Conservation (phyloP, 2,329 filamentous ascomycete species). For the Alternaria ethzedia region DNA sequence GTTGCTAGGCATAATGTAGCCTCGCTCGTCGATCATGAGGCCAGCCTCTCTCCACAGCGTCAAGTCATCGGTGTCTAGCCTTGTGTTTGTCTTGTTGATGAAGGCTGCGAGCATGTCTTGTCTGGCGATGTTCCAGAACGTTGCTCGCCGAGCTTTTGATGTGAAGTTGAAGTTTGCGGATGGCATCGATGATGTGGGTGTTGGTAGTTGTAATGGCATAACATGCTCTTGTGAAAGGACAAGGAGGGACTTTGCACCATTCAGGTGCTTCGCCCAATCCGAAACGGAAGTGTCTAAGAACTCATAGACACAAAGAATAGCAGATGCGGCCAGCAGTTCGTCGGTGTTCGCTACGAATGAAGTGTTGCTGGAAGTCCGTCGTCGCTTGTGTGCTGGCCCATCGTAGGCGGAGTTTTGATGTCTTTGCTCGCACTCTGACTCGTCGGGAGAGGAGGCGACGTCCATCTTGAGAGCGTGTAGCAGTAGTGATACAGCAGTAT, state of each 20-base stretch:
- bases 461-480: constrained; percentile 46
- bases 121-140: constrained; percentile 71
- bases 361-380: constrained; percentile 51
- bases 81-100: constrained; percentile 66
- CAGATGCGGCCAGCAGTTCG: constrained; percentile 68
- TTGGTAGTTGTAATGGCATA: constrained; percentile 53
- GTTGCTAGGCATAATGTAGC: constrained; percentile 58
- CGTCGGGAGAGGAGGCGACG: constrained; percentile 37
- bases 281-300: constrained; percentile 69
- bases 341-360: constrained; percentile 57
- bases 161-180: constrained; percentile 44
- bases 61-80: constrained; percentile 68
- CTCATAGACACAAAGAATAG: constrained; percentile 71
- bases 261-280: constrained; percentile 70
- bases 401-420: constrained; percentile 14
- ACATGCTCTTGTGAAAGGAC: constrained; percentile 60
- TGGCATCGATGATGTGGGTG: constrained; percentile 42
- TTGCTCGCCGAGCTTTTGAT: constrained; percentile 63
- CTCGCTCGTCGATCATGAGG: constrained; percentile 62
- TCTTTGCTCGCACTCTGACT: constrained; percentile 33
- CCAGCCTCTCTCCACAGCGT: constrained; percentile 69
- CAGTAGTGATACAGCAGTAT: constrained; percentile 61
- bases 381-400: constrained; percentile 45
- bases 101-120: constrained; percentile 71
- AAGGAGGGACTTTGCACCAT: constrained; percentile 68